Evolutionary conservation across 768 basidiomycete genomes (phyloP), one percentile per base, ranked within the genome.

Genomic region (Paxillus ammoniavirescens): DNA sequence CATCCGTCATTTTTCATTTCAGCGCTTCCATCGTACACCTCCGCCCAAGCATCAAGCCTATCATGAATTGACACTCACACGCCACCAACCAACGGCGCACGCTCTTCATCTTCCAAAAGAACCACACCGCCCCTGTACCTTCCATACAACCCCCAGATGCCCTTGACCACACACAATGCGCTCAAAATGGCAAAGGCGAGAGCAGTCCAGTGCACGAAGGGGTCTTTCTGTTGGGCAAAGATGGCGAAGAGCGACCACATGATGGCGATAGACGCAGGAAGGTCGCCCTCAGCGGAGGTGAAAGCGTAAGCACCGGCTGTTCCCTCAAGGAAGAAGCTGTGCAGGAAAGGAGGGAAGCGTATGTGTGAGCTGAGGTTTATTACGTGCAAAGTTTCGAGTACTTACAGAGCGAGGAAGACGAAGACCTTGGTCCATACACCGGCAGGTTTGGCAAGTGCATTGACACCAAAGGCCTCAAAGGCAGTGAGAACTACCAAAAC

Each of bases 291-390:
- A 2, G 82, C 74, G 12, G 86, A 84, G 18, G 91, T 89, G 80
- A 96, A 96, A 36, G 95, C 91, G 69, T 99, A 99, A 2, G 92
- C 89, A n/a, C 85, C 91, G 5, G 92, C 86, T 12, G 93, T 95
- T 12, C 84, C 86, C 70, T 95, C 92, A 57, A 95, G 86, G 86
- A 95, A 95, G 77, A 96, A 85, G 55, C 88, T 89, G 54, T 33
- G 42, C 38, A 38, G 47, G 30, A 55, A 38, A 31, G 33, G 53
- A n/a, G 42, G 46, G 58, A 35, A 43, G 35, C 49, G 45, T 43
- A 45, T 51, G 21, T 54, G 43, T 60, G 33, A 50, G 47, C 49
- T 47, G 53, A 23, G 30, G 37, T 35, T 37, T 18, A 18, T 8
- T 12, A 45, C 31, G 38, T 9, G n/a, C 31, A 42, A 52, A 14